Base-by-base conservation (phyloP, 2,329 filamentous ascomycete genomes). In the Botrytis cinerea region DNA sequence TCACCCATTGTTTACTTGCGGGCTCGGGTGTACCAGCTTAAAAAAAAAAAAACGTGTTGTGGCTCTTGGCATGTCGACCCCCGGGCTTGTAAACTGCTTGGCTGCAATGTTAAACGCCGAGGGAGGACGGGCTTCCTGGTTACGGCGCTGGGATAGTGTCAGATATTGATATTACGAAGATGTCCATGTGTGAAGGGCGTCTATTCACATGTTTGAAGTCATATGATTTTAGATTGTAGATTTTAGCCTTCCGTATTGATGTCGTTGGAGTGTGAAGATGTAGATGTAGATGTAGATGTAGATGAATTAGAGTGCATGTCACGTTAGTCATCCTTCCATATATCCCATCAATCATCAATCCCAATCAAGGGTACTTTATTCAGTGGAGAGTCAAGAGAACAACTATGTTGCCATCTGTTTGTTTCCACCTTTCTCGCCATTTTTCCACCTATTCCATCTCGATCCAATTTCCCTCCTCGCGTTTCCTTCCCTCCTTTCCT, bases 71-170 rank as follows among this genome's bases (percentile, higher is more conserved):
- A 68, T 57, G 5, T 43, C 16, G 14, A 43, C 38, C 64, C 48
- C 48, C 25, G 48, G 64, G 25, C 51, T 54, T 54, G 64, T 16
- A 22, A n/a, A 22, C 16, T 14, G 25, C 46, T 54, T 68, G 64
- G 64, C 46, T 32, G 25, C 54, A 22, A 7, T 40, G 25, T 68
- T 57, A 68, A 68, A 68, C 35, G 64, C 46, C 64, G 35, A 54
- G 48, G 1, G 64, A 40, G 46, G 64, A 38, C 22, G 22, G 16
- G 35, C 8, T 8, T 25, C 22, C 12, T 14, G 20, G 20, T 20
- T 7, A n/a, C 20, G 38, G 38, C 32, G 32, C 32, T 62, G 60
- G 35, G 60, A 40, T 40, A 61, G 25, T 62, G 35, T 40, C 22
- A 43, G 35, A 43, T 62, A 38, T 43, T 62, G 60, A 25, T 25